Conservation (phyloP, 164 flowering plant genomes). For the Kalanchoe fedtschenkoi region DNA sequence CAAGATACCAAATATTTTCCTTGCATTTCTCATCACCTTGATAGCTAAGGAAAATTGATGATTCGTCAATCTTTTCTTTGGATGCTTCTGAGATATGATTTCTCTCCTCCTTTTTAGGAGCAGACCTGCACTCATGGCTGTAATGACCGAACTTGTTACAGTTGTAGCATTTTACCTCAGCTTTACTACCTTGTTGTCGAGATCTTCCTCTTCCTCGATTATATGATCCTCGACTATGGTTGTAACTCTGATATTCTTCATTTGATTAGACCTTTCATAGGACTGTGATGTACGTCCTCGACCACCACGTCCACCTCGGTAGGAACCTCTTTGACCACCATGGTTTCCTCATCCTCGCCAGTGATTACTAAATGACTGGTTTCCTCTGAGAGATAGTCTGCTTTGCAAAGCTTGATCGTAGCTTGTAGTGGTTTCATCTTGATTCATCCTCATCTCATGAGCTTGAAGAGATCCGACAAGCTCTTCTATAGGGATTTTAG, state of each 20-base stretch:
- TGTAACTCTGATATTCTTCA: no score
- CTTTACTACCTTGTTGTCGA: background rate
- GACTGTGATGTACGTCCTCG: background rate
- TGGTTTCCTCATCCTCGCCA: no score
- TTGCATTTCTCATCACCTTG: background rate
- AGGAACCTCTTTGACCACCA: background rate
- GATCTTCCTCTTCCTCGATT: background rate
- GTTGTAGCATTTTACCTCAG: no score
- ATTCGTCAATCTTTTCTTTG: background rate
- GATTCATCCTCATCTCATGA: background rate
- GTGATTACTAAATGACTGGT: no score
- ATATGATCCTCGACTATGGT: no score
- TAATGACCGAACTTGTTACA: no score
- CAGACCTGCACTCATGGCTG: no score
- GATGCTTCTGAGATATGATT: background rate
- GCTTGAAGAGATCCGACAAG: slow-evolving; percentile 3
- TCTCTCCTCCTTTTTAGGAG: background rate
- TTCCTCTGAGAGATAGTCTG: background rate
- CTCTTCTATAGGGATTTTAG: background rate
- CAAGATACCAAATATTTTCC: background rate
- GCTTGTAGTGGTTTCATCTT: background rate
- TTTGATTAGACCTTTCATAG: background rate
- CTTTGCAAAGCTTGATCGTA: background rate
- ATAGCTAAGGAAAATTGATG: background rate
- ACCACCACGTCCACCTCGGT: no score